Conservation (phyloP, 2,329 filamentous ascomycete species). For the Aspergillus texensis region DNA sequence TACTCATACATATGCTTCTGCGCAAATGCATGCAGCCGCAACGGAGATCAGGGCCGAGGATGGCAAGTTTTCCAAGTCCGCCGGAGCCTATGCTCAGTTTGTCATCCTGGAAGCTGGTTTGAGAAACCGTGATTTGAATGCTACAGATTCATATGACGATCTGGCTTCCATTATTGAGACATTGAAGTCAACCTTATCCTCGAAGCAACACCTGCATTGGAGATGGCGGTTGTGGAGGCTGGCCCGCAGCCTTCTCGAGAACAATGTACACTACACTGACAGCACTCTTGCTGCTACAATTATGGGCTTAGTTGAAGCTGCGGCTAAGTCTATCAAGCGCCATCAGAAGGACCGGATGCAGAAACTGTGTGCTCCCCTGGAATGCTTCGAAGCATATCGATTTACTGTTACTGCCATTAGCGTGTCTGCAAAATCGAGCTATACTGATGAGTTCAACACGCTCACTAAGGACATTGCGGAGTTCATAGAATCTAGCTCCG, state of each 20-base stretch:
- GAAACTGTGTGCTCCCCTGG: slow-evolving; percentile 30
- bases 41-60: slow-evolving; percentile 30
- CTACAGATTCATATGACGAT: slow-evolving; percentile 26
- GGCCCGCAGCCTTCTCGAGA: slow-evolving; percentile 35
- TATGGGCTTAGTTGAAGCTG: slow-evolving; percentile 29
- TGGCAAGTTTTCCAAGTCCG: slow-evolving; percentile 29
- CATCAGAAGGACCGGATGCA: slow-evolving; percentile 31
- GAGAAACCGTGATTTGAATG: slow-evolving; percentile 27
- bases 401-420: slow-evolving; percentile 34
- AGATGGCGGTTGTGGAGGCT: slow-evolving; percentile 47
- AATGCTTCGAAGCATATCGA: slow-evolving; percentile 42
- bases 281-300: slow-evolving; percentile 23
- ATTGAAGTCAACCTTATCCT: slow-evolving; percentile 32
- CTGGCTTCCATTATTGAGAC: slow-evolving; percentile 31
- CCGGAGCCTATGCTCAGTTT: slow-evolving; percentile 38
- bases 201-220: slow-evolving; percentile 38
- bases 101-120: slow-evolving; percentile 41
- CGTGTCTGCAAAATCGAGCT: slow-evolving; percentile 20
- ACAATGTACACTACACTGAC: slow-evolving; percentile 27
- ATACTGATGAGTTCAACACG: slow-evolving; percentile 28
- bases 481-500: slow-evolving; percentile 27
- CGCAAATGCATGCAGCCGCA: slow-evolving; percentile 35
- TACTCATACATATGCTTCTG: slow-evolving; percentile 30
- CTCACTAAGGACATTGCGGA: slow-evolving; percentile 29
- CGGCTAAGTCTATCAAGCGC: slow-evolving; percentile 32